Percentiles rank a stretch among this genome's conserved stretches.
phyloP scores from a whole-genome alignment of 2,329 filamentous ascomycete genomes.

The Thielaviopsis musarum region DNA sequence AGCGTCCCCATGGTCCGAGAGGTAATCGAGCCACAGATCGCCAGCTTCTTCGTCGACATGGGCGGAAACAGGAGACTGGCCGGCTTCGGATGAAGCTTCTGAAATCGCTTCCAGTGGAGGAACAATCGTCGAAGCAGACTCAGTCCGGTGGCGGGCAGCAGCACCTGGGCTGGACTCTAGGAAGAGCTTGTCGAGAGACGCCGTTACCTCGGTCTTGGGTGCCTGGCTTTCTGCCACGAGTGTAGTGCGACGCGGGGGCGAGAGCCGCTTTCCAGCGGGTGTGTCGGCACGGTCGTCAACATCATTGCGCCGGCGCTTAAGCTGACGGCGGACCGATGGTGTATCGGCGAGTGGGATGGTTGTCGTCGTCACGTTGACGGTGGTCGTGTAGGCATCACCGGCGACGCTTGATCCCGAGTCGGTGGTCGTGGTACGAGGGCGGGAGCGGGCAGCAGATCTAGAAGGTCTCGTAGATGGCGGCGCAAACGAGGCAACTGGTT shows the following conservation, averaged over 20 bases:
- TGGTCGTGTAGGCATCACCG: slow-evolving; percentile 4
- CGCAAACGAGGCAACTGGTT: neutral
- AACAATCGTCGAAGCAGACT: slow-evolving; percentile 13
- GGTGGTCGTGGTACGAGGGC: neutral
- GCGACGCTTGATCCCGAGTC: slow-evolving; percentile 6
- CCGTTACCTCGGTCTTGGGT: neutral
- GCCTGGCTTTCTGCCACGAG: neutral
- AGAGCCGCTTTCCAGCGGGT: slow-evolving; percentile 1
- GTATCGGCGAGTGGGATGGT: slow-evolving; percentile 8
- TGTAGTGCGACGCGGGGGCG: neutral
- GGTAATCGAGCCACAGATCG: slow-evolving; percentile 30
- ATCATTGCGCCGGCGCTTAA: neutral
- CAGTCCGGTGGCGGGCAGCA: neutral
- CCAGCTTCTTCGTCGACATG: slow-evolving; percentile 20
- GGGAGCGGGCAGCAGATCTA: neutral
- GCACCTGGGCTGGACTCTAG: neutral
- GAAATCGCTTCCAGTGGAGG: neutral
- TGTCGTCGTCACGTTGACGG: slow-evolving; percentile 6
- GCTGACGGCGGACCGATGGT: neutral
- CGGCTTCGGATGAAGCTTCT: neutral
- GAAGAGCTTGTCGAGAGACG: neutral
- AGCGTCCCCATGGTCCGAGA: slow-evolving; percentile 24
- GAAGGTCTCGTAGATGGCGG: neutral
- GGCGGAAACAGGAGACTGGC: neutral
- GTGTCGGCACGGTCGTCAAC: neutral